Evolutionary conservation across 179 eudicot genomes (phyloP).

Genomic region (Silene noctiflora): DNA sequence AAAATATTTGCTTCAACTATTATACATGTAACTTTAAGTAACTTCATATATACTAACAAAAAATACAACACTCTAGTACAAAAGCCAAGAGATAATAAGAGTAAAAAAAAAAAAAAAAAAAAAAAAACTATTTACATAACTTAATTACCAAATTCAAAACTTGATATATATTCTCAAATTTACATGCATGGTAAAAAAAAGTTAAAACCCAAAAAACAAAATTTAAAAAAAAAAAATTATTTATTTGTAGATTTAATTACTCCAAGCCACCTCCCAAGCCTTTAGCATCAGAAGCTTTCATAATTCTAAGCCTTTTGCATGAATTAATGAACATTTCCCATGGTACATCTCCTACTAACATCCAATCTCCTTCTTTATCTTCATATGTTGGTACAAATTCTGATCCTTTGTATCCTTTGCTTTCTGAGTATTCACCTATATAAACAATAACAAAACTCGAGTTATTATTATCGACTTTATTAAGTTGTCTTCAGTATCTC

Average conservation of each 20-base stretch:
- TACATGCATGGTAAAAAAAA: slow-evolving; percentile 5
- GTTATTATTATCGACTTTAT: not conserved
- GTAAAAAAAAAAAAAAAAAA: too few species aligned
- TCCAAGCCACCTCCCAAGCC: slow-evolving; percentile 16
- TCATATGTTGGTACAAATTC: slow-evolving; percentile 34
- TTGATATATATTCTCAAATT: slow-evolving; percentile 22
- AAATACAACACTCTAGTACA: too few species aligned
- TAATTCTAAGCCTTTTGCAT: slow-evolving; percentile 35
- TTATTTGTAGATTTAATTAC: not conserved
- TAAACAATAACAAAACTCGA: not conserved
- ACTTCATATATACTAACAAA: too few species aligned
- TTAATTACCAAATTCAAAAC: not conserved
- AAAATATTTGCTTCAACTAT: too few species aligned
- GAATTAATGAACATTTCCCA: slow-evolving; percentile 40
- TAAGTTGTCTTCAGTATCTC: too few species aligned
- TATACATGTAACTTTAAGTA: too few species aligned
- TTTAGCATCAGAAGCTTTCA: slow-evolving; percentile 30
- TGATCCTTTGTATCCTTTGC: slow-evolving; percentile 23
- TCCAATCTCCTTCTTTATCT: slow-evolving; percentile 44
- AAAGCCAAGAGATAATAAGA: too few species aligned
- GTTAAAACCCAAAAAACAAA: not conserved
- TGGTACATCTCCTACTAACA: slow-evolving; percentile 41
- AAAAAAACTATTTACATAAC: not conserved
- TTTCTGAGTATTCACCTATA: slow-evolving; percentile 18
- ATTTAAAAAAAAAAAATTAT: not conserved